A percentile compares a stretch with the other conserved stretches of the same genome.
phyloP scores from a whole-genome alignment of 345 rosid species.

The Citrus maxima region DNA sequence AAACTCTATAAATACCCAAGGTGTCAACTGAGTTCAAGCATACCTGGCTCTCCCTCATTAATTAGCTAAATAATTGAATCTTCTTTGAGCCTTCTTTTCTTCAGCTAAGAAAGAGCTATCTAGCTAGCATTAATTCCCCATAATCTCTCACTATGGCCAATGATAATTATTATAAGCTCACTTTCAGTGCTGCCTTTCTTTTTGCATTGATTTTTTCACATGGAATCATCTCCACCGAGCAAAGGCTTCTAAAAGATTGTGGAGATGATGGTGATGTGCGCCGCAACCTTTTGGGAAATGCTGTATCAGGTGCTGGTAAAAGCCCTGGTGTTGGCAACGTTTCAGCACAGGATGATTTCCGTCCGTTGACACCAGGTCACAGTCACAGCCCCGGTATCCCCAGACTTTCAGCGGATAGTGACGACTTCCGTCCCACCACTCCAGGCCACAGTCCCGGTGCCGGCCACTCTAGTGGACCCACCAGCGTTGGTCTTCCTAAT shows the following conservation, averaged over 20 bases:
- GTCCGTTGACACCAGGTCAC: not conserved
- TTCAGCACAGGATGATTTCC: not conserved
- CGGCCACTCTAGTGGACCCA: constrained; percentile 25
- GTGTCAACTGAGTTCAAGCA: constrained; percentile 10
- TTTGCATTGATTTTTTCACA: constrained; percentile 14
- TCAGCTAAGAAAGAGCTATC: not conserved
- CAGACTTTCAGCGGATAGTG: not conserved
- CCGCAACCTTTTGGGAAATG: constrained; percentile 17
- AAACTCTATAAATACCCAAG: constrained; percentile 31
- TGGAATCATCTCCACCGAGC: constrained; percentile 22
- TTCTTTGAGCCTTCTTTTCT: not conserved
- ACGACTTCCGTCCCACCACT: constrained; percentile 42
- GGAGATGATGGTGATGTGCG: not conserved
- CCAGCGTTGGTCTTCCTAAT: too few species aligned
- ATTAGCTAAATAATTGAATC: not conserved
- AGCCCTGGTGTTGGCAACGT: not conserved
- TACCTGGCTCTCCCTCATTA: not conserved
- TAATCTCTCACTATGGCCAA: constrained; percentile 16
- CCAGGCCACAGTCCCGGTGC: constrained; percentile 63
- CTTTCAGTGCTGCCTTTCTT: constrained; percentile 10
- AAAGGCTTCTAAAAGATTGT: constrained; percentile 17
- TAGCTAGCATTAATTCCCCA: not conserved
- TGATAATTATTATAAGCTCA: not conserved
- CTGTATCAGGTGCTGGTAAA: not conserved
- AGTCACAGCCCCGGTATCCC: not conserved